Evolutionary conservation across 139 green algal species (phyloP), one percentile per base, ranked within the genome.

Genomic region (Ettlia oleoabundans): DNA sequence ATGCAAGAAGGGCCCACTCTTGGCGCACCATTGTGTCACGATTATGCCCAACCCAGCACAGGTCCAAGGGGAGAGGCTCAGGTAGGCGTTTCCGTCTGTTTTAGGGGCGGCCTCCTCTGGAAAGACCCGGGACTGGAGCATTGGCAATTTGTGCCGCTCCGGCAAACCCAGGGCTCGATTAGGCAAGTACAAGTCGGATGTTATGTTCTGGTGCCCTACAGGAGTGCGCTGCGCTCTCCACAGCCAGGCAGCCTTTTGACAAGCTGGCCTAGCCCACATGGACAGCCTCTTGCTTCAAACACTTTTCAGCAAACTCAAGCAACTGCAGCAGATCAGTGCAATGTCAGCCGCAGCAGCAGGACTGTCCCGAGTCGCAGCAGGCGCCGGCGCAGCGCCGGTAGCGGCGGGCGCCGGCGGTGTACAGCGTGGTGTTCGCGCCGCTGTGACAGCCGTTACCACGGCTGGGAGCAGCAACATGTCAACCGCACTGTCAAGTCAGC

Each of bases 291-390:
- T 63, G 8, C 62, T 82, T 18, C 61, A 82, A 40, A 33, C 62
- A 5, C 41, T 82, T 15, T 41, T 82, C 22, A n/a, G 30, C 32
- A 82, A 82, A 22, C 13, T 82, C 4, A 58, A 70, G 28, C 53
- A 80, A n/a, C 10, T 70, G 52, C 42, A 37, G 28, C 42, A 77
- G 43, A 7, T 77, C 37, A 33, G 32, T 35, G 38, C 67, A 3
- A 77, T 77, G 70, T 33, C 70, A 18, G 70, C 67, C 24, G 40
- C 67, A 24, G 38, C 38, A 30, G 67, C 70, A n/a, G 33, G 70
- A 15, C 66, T 73, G 4, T 73, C 66, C 37, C 35, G 66, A 22
- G 30, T 77, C 2, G 70, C 70, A 15, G 70, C 70, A 42, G 70
- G 70, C 70, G 43, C 70, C 70, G 26, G 40, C 26, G 43, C 70